phyloP scores from a whole-genome alignment of 805 yeast species.

The Citeromyces matritensis region DNA sequence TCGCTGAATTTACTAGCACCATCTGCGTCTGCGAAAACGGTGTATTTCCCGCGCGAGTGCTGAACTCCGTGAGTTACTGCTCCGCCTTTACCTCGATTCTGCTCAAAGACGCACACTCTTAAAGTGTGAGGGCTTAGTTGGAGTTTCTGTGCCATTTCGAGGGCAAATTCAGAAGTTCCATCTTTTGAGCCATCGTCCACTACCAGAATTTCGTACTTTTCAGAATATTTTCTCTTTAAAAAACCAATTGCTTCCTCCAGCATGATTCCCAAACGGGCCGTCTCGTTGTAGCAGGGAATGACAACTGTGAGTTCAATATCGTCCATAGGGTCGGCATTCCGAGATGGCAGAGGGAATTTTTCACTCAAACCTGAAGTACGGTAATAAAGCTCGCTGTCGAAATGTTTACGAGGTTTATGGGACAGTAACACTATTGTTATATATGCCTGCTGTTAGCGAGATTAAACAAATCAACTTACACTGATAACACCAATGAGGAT shows the following conservation, averaged over 20 bases:
- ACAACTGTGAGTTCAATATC: conserved; percentile 57
- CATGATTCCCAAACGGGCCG: conserved; percentile 54
- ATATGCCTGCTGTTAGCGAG: conserved; percentile 11
- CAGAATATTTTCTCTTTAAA: conserved; percentile 18
- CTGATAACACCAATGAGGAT: too few relatives aligned
- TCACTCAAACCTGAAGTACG: conserved; percentile 5
- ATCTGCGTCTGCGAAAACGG: conserved; percentile 93
- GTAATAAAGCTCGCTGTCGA: conserved; percentile 36
- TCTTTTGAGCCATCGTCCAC: conserved; percentile 91
- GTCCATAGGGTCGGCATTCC: conserved; percentile 15
- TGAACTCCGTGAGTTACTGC: conserved; percentile 91
- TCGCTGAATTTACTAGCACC: conserved; percentile 85
- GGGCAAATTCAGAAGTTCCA: conserved; percentile 59
- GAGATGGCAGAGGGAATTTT: conserved; percentile 17
- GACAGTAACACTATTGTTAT: conserved; percentile 29
- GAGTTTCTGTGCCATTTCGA: conserved; percentile 43
- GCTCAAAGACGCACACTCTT: conserved; percentile 52
- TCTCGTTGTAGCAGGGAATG: conserved; percentile 90
- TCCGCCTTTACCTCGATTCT: conserved; percentile 91
- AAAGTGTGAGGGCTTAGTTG: conserved; percentile 39
- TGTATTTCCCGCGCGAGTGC: conserved; percentile 54
- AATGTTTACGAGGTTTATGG: conserved; percentile 47
- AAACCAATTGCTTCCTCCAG: conserved; percentile 50
- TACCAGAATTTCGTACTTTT: conserved; percentile 60
- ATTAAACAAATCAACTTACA: conserved; percentile 7